Conservation (phyloP, 176 grass and related monocot genomes). For the Puccinellia tenuiflora region DNA sequence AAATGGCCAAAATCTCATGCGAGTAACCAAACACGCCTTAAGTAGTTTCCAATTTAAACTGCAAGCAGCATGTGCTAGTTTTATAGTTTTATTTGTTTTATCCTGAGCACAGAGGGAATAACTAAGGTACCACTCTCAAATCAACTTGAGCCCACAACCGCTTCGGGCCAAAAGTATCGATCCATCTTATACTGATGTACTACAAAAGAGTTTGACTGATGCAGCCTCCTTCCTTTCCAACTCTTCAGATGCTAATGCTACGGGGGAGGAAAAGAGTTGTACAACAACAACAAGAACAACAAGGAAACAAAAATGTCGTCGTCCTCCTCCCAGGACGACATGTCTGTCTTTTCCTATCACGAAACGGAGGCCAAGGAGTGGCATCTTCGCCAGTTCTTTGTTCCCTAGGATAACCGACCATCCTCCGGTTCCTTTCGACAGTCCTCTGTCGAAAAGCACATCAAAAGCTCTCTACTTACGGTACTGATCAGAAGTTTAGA, state of each 20-base stretch:
- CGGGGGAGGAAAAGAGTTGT: neutral
- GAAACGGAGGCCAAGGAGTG: neutral
- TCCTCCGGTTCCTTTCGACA: neutral
- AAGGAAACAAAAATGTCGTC: neutral
- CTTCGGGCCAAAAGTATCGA: neutral
- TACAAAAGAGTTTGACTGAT: neutral
- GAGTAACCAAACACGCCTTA: too few species aligned
- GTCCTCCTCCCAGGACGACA: neutral
- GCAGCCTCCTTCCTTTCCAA: neutral
- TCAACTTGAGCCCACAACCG: neutral
- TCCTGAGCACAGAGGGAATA: neutral
- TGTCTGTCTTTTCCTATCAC: neutral
- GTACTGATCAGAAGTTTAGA: neutral
- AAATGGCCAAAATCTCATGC: too few species aligned
- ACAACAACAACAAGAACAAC: neutral
- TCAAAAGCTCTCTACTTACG: neutral
- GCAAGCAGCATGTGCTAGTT: too few species aligned
- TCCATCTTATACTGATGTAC: neutral
- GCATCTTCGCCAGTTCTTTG: neutral
- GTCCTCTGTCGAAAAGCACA: neutral
- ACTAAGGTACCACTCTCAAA: neutral
- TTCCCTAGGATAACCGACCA: neutral
- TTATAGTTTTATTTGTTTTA: neutral
- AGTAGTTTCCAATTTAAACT: too few species aligned
- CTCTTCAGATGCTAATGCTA: constrained; percentile 1